Percentiles rank a stretch among this genome's conserved stretches.
Conservation (phyloP, 2,329 filamentous ascomycete species). For the Elsinoe fawcettii region DNA sequence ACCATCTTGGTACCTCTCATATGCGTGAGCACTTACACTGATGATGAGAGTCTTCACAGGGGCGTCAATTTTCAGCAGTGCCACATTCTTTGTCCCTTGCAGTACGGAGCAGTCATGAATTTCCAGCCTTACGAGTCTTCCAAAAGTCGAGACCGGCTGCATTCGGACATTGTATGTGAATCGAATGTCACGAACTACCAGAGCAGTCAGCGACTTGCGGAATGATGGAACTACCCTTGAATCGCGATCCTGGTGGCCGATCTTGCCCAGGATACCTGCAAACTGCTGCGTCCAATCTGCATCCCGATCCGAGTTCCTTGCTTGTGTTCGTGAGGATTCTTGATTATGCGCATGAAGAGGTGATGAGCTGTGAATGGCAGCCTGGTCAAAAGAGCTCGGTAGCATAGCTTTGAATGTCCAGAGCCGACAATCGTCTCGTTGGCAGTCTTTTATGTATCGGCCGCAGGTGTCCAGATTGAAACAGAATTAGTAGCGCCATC, state of each 20-base stretch:
- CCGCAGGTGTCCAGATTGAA: not conserved
- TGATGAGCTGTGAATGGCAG: no score
- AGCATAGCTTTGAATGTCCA: no score
- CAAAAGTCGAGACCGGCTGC: not conserved
- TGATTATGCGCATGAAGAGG: no score
- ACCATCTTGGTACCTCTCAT: not conserved
- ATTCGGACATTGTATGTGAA: not conserved
- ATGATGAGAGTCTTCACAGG: not conserved
- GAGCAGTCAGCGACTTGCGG: not conserved
- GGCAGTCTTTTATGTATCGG: not conserved
- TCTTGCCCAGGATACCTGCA: no score
- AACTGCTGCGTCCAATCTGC: no score
- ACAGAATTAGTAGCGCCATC: not conserved
- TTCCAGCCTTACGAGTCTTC: not conserved
- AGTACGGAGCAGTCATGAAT: not conserved
- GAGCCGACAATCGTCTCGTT: not conserved
- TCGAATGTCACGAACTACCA: not conserved
- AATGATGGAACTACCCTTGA: not conserved
- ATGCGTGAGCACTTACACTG: not conserved
- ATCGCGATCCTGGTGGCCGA: no score
- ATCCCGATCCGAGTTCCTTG: no score
- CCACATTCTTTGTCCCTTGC: not conserved
- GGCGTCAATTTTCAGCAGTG: not conserved
- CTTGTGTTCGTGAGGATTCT: no score
- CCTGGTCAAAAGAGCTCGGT: no score